These are phyloP conservation scores for Francoa sonchifolia DNA, from an alignment of 441 rosid species.

Conservation along the genomic window DNA sequence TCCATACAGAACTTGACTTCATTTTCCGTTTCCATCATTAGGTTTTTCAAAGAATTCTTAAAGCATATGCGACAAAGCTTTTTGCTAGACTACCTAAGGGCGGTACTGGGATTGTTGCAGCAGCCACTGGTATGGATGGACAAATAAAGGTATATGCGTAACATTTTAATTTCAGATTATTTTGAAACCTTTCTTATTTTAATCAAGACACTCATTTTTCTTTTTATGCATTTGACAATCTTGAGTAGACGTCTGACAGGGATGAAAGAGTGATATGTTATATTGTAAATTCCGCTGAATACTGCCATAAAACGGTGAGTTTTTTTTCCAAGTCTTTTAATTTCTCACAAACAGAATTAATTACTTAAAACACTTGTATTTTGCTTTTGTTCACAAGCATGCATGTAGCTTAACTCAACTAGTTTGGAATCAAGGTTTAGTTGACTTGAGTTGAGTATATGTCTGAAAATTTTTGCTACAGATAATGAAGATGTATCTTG, in stretches of 20 bases:
- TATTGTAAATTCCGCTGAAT: slow-evolving; percentile 94
- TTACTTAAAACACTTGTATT: no score
- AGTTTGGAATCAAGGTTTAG: no score
- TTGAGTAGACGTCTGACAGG: slow-evolving; percentile 78
- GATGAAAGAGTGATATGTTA: slow-evolving; percentile 93
- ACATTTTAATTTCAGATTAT: slow-evolving; percentile 1
- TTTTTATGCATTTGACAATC: slow-evolving; percentile 13
- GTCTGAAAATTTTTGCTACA: slow-evolving; percentile 7
- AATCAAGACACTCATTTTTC: slow-evolving; percentile 10
- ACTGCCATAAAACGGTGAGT: slow-evolving; percentile 87
- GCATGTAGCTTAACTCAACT: no score
- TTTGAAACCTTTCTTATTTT: background rate
- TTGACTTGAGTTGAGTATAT: no score
- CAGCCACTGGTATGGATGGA: slow-evolving; percentile 96
- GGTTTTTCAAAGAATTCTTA: slow-evolving; percentile 96
- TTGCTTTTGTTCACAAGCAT: no score
- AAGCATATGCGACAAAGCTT: slow-evolving; percentile 88
- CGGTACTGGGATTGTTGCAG: slow-evolving; percentile 94
- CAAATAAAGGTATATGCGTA: slow-evolving; percentile 66
- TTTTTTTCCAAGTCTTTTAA: background rate
- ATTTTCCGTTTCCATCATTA: slow-evolving; percentile 17
- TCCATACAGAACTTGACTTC: background rate
- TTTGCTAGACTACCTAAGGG: slow-evolving; percentile 85
- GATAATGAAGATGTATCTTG: slow-evolving; percentile 1
- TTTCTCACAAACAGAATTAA: no score